Conservation (phyloP, 768 basidiomycete species). For the Cyclocybe cylindracea region DNA sequence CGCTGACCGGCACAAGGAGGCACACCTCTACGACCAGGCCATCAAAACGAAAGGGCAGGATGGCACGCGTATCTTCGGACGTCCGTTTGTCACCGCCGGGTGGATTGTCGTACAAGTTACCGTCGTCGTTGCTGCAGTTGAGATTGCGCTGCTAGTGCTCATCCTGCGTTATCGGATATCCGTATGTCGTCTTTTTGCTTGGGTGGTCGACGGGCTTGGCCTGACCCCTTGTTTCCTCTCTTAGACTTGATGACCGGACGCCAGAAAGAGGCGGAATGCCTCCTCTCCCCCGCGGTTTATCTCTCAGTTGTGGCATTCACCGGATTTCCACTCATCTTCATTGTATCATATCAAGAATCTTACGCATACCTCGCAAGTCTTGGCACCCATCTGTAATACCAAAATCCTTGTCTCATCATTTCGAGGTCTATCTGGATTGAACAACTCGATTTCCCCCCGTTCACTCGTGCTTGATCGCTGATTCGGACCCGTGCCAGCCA, state of each 20-base stretch:
- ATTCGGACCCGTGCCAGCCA: too few relatives aligned
- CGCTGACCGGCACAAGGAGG: conserved; percentile 55
- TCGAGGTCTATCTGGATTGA: too few relatives aligned
- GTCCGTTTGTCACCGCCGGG: conserved; percentile 83
- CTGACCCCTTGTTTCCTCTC: not conserved
- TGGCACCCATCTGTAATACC: too few relatives aligned
- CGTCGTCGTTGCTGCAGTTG: conserved; percentile 59
- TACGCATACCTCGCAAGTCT: too few relatives aligned
- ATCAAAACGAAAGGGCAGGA: conserved; percentile 63
- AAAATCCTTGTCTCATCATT: too few relatives aligned
- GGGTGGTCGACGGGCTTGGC: not conserved
- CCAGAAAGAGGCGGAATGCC: not conserved
- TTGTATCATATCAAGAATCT: too few relatives aligned
- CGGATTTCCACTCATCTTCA: too few relatives aligned
- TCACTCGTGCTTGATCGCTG: too few relatives aligned
- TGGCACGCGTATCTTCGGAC: conserved; percentile 63
- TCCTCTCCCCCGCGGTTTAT: not conserved
- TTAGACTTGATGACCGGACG: not conserved
- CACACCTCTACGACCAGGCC: conserved; percentile 32
- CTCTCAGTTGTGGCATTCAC: too few relatives aligned
- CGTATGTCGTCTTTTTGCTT: conserved; percentile 9
- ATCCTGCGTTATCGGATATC: conserved; percentile 39
- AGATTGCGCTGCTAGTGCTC: conserved; percentile 65
- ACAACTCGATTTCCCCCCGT: too few relatives aligned
- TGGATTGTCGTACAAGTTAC: conserved; percentile 67